phyloP scores from a whole-genome alignment of 2,329 filamentous ascomycete species.

The Exophiala oligosperma region DNA sequence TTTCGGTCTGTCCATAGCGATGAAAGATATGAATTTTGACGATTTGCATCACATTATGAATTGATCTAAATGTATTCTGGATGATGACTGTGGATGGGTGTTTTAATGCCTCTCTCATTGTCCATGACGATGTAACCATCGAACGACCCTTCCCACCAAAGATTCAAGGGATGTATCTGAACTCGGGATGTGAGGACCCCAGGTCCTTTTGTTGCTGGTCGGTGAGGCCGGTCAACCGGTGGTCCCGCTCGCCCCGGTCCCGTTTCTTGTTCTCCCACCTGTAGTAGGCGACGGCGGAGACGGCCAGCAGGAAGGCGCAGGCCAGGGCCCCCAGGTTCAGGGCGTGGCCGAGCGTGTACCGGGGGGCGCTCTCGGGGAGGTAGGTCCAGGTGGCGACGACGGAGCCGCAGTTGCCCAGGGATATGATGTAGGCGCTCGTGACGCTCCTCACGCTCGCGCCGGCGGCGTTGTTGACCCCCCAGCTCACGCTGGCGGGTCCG shows the following conservation, averaged over 20 bases:
- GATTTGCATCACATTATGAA: too few species aligned
- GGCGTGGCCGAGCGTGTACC: not conserved
- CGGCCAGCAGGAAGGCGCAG: not conserved
- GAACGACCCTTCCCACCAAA: too few species aligned
- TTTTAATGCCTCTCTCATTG: too few species aligned
- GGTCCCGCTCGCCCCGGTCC: not conserved
- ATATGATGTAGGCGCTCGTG: not conserved
- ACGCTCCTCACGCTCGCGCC: not conserved
- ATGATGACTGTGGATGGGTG: too few species aligned
- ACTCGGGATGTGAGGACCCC: too few species aligned
- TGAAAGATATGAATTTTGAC: too few species aligned
- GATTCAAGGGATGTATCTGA: too few species aligned
- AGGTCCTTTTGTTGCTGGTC: too few species aligned
- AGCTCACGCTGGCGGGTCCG: not conserved
- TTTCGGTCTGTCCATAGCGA: too few species aligned
- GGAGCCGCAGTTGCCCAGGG: not conserved
- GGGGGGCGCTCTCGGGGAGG: not conserved
- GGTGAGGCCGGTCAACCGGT: too few species aligned
- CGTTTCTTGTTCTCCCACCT: constrained; percentile 7
- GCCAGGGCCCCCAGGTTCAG: not conserved
- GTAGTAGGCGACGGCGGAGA: not conserved
- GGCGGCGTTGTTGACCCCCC: constrained; percentile 1
- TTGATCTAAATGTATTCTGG: too few species aligned
- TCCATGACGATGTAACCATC: too few species aligned
- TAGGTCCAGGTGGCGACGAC: constrained; percentile 1